Base-by-base conservation (phyloP, 495 filamentous ascomycete genomes). In the Aspergillus egyptiacus region DNA sequence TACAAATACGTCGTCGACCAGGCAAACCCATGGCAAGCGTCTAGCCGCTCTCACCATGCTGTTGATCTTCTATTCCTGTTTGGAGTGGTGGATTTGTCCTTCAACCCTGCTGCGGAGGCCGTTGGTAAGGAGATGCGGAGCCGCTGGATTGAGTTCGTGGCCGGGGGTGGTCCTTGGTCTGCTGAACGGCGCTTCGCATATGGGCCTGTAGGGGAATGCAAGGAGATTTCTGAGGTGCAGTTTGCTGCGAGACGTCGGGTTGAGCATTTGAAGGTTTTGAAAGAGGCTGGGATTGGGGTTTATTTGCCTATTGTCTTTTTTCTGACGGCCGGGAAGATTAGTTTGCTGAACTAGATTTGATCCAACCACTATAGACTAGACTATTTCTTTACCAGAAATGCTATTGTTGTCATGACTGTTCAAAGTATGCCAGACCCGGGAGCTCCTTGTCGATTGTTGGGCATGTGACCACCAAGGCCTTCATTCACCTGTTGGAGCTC, bases 1-100 rank as follows among this genome's bases (percentile, higher is more conserved):
- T 71, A 65, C 50, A 58, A 61, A 27, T 74, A 74, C 36, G 53
- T 72, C 1, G 40, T 74, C 35, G 71, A 74, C 44, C 66, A 72
- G 35, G 27, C 56, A 0, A 74, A 74, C 45, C 71, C 71, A n/a
- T 74, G 62, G 63, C 68, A 71, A 31, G 31, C 62, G 11, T 71
- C 70, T 5, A 67, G 63, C 15, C 65, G 71, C 2, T 47, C 71
- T 11, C 71, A 74, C 35, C 71, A 74, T 47, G 71, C 69, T 0
- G 68, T 74, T 6, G 71, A 74, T 51, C 56, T 74, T 13, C 54
- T 74, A 10, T 67, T 71, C 45, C 53, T 74, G 0, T 74, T 74
- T 39, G 68, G 57, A 0, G 60, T 61, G 0, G 35, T 69, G 8
- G 60, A 67, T 42, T 49, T 66, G 0, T 61, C 61, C 0, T 66